Evolutionary conservation across 2,329 filamentous ascomycete species (phyloP).

Genomic region (Pseudocercospora pini-densiflorae): DNA sequence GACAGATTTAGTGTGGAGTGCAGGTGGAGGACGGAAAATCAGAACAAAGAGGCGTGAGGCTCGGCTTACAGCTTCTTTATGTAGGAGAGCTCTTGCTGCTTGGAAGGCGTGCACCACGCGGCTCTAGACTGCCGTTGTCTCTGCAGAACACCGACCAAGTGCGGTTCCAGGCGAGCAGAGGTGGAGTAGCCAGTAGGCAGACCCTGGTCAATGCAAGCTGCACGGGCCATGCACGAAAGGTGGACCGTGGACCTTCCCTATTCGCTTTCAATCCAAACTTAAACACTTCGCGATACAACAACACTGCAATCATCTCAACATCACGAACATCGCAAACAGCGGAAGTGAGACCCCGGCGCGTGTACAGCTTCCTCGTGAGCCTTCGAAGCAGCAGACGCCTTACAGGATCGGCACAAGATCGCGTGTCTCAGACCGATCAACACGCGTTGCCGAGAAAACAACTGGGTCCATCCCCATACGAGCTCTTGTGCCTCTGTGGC

Average conservation of each 20-base stretch:
- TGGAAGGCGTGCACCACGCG: background rate
- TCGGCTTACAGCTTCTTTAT: background rate
- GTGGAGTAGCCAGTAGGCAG: background rate
- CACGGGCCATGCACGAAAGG: background rate
- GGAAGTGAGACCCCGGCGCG: background rate
- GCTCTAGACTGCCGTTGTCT: background rate
- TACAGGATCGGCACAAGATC: background rate
- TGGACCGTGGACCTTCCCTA: background rate
- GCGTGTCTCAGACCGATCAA: background rate
- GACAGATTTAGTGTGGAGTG: background rate
- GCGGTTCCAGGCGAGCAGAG: background rate
- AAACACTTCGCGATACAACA: background rate
- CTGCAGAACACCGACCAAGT: background rate
- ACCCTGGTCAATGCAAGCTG: background rate
- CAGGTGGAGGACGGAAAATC: background rate
- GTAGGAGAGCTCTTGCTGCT: background rate
- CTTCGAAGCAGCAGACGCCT: no score
- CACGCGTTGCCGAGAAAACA: background rate
- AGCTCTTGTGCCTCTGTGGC: background rate
- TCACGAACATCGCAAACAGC: background rate
- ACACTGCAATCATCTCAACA: no score
- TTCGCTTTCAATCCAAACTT: background rate
- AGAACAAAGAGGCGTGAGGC: background rate
- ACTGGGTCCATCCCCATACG: background rate
- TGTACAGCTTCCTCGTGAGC: background rate